phyloP scores from a whole-genome alignment of 148 eudicot genomes.

The Arctostaphylos glauca region DNA sequence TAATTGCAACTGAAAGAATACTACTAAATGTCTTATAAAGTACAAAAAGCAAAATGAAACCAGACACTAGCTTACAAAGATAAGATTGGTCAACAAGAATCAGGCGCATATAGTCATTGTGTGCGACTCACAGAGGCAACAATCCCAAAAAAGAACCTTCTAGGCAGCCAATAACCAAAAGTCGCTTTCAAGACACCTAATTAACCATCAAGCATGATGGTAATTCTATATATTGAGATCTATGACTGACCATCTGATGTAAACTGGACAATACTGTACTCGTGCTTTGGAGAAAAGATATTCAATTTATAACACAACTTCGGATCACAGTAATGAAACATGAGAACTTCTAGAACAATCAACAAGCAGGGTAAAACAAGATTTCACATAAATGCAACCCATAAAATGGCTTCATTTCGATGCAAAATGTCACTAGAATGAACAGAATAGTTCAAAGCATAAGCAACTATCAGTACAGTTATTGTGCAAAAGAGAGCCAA shows the following conservation, averaged over 20 bases:
- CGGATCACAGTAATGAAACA: neutral
- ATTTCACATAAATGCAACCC: neutral
- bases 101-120: neutral
- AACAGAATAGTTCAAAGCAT: neutral
- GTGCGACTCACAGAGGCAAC: neutral
- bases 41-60: neutral
- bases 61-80: neutral
- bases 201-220: neutral
- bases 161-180: neutral
- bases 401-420: neutral
- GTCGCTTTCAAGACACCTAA: neutral
- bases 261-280: neutral
- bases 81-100: neutral
- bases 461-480: neutral
- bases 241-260: neutral
- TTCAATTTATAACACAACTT: neutral
- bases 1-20: neutral
- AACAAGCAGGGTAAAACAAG: neutral
- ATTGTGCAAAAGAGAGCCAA: neutral
- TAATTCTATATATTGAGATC: neutral
- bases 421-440: neutral
- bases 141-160: neutral
- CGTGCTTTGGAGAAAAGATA: neutral
- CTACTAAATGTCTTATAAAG: neutral
- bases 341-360: neutral